Base-by-base conservation (phyloP, 2,329 filamentous ascomycete species). In the Calonectria montana region DNA sequence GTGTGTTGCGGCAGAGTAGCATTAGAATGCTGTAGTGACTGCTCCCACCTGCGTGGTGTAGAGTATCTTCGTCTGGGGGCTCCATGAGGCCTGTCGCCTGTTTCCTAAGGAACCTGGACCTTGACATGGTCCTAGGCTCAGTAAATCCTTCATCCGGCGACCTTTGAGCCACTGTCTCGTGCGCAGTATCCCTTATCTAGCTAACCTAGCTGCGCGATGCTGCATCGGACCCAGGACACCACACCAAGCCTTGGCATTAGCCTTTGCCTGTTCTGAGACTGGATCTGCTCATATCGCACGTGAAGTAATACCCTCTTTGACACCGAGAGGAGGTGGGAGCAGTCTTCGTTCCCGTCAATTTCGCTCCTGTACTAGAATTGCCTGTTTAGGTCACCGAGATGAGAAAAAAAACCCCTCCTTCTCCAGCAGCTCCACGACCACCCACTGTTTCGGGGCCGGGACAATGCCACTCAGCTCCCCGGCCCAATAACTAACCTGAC, bases 381-480 rank as follows among this genome's bases (percentile, higher is more conserved):
- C 76, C 70, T 66, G 62, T 75, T 79, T 79, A 65, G 65, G 74
- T 78, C 74, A 79, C 77, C 77, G 77, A 79, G 73, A 62, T 64
- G 35, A 45, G 27, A 29, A 27, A 25, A 37, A 43, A 50, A 48
- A 62, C 69, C n/a, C 43, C 13, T n/a, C 43, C 2, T n/a, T 23
- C 61, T 61, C 61, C 29, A 62, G 23, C 55, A 74, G 53, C 47
- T 71, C 69, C 70, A 76, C 61, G 70, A 15, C 59, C 59, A 61
- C 69, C 64, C 65, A 43, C 53, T 45, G 55, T 66, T 66, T 63
- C n/a, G 63, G 37, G 37, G 25, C 55, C 29, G 55, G 39, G 27
- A 35, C 29, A 35, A 45, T 21, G 37, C 29, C 13, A 23, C 21
- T n/a, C 39, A 39, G 39, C 31, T 59, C 61, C 61, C 72, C 74